Evolutionary conservation across 306 rosid species (phyloP).

Genomic region (Trifolium pratense): DNA sequence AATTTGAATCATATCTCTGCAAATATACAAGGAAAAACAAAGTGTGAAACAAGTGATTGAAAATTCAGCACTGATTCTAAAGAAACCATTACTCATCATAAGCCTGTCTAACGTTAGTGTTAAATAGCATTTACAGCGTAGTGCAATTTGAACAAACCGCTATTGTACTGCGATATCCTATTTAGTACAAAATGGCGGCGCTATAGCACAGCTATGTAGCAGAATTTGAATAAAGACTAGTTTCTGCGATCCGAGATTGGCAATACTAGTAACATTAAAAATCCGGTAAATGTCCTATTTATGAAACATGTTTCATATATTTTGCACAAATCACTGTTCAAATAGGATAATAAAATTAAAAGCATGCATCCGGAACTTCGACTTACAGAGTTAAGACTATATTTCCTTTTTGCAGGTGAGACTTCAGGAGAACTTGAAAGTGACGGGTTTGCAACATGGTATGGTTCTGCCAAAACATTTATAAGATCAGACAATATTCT

Average conservation of each 20-base stretch:
- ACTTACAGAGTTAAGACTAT: slow-evolving; percentile 69
- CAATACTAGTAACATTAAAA: neutral
- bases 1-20: slow-evolving; percentile 64
- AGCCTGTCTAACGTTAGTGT: neutral
- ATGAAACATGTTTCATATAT: too few relatives aligned
- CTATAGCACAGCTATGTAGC: neutral
- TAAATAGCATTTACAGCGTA: neutral
- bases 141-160: neutral
- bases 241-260: neutral
- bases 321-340: too few relatives aligned
- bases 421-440: slow-evolving; percentile 57
- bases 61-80: neutral
- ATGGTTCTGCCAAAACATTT: slow-evolving; percentile 63
- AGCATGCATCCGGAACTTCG: slow-evolving; percentile 36
- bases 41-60: slow-evolving; percentile 26
- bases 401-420: slow-evolving; percentile 58
- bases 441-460: slow-evolving; percentile 46
- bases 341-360: slow-evolving; percentile 25
- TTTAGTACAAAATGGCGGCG: neutral
- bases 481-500: slow-evolving; percentile 17
- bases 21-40: slow-evolving; percentile 34
- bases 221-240: neutral
- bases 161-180: neutral
- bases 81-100: slow-evolving; percentile 4
- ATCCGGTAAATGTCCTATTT: neutral